Base-by-base conservation (phyloP, 306 rosid species). In the Medicago arabica region DNA sequence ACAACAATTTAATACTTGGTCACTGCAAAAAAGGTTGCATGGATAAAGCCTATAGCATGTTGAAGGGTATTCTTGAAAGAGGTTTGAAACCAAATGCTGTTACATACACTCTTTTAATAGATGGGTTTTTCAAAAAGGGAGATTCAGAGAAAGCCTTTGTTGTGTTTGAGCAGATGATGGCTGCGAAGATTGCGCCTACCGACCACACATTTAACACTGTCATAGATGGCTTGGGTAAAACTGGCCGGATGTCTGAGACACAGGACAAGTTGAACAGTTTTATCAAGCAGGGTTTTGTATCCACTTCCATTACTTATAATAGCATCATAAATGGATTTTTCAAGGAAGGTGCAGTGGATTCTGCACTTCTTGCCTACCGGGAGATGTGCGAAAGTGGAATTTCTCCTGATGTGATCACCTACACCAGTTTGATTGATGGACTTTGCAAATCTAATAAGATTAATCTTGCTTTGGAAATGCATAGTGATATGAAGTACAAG, bases 211-310 rank as follows among this genome's bases (percentile, higher is more conserved):
- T 40, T 50, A 83, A 81, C 81, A 80, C 80, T 38, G 55, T 86
- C 62, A 81, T 93, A 75, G 83, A 77, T 76, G 97, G 96, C 75
- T 78, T 93, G 88, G 85, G 98, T 86, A 93, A 85, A 85, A 86
- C 57, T 82, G 92, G 97, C 54, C 89, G 73, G 21, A 73, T 87
- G 58, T 75, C 87, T 38, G 90, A 86, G 74, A 72, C 86, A 62
- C 76, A 71, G 62, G 86, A 84, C 53, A 78, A 51, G 84, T 61
- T 93, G 80, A 69, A 82, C 25, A 76, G 72, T 67, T 87, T 86
- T 76, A 62, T 84, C 55, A 76, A 78, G 67, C 73, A 54, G 75
- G 96, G 96, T 67, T 89, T 86, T 51, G 14, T 80, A 81, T 93
- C 93, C 28, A 75, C 78, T 14, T 75, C 85, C 54, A 38, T 85